Evolutionary conservation across 345 rosid genomes (phyloP), one percentile per base, ranked within the genome.

Genomic region (Cardamine resedifolia): DNA sequence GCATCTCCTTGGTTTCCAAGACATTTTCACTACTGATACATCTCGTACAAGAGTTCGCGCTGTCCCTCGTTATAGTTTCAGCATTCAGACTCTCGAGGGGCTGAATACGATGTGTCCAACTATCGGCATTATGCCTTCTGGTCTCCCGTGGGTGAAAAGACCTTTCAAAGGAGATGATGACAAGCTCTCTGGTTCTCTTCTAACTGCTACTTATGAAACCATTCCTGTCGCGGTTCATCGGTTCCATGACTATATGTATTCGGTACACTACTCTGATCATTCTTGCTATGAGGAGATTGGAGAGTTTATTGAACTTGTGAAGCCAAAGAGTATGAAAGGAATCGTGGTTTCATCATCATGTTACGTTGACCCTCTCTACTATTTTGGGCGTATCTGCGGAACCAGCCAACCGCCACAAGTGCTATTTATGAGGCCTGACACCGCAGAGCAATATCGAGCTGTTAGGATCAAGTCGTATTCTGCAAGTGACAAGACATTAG

Each of bases 111-210:
- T 77, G 65, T 82, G 67, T 3, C 96, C 96, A 14, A 88, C 95
- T 19, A 82, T 90, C 24, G 96, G 96, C 45, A 85, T 92, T 59
- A 87, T 92, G 89, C 95, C 98, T 49, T 92, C 92, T 4, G 96
- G 98, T 82, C 91, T 85, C 67, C 95, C 96, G 0, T 87, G 95
- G 92, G 58, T 85, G 44, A 70, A 72, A 53, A 81, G 74, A 70
- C 82, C 84, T 8, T 51, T 48, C 16, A 68, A 73, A 76, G 78
- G 81, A 71, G 78, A 77, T 65, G 78, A 78, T 64, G 83, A 14
- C 44, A 81, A 61, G 44, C 85, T 82, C 76, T 82, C 68, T 70
- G 84, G 59, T 41, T 87, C 85, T 58, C 64, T 75, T 53, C 56
- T 75, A 34, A 63, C 81, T 64, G 68, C 65, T 44, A 63, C 47